Evolutionary conservation across 768 basidiomycete genomes (phyloP).

Genomic region (Dendrothele bispora): DNA sequence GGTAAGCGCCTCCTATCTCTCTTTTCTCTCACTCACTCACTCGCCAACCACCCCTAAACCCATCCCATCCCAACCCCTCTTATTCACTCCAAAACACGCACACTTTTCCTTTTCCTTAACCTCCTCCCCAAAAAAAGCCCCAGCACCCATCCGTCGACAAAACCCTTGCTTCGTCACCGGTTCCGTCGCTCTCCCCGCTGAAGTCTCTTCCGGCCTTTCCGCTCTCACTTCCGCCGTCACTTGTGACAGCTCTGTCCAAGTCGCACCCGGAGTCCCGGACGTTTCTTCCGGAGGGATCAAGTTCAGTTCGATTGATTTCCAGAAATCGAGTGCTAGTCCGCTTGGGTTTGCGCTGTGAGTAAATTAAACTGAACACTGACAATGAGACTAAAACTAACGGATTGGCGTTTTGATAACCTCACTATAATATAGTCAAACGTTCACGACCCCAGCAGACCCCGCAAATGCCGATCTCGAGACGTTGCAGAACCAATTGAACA

Average conservation of each 20-base stretch:
- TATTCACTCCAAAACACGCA: too few relatives aligned
- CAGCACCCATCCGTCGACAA: too few relatives aligned
- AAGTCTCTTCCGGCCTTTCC: slow-evolving; percentile 20
- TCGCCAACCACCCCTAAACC: too few relatives aligned
- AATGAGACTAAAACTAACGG: too few relatives aligned
- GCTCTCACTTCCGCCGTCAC: slow-evolving; percentile 19
- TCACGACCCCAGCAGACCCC: slow-evolving; percentile 23
- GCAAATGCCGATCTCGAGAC: slow-evolving; percentile 20
- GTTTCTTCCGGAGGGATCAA: slow-evolving; percentile 21
- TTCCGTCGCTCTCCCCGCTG: slow-evolving; percentile 24
- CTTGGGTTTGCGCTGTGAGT: slow-evolving; percentile 25
- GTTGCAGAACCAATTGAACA: slow-evolving; percentile 27
- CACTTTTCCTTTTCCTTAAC: too few relatives aligned
- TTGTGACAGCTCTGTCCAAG: slow-evolving; percentile 21
- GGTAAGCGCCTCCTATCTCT: too few relatives aligned
- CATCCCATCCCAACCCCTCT: too few relatives aligned
- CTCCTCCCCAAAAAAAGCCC: too few relatives aligned
- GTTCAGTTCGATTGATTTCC: slow-evolving; percentile 27
- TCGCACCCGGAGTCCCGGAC: slow-evolving; percentile 25
- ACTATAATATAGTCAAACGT: slow-evolving; percentile 13
- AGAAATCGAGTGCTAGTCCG: slow-evolving; percentile 23
- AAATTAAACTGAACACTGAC: too few relatives aligned
- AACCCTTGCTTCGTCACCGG: slow-evolving; percentile 29
- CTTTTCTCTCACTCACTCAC: too few relatives aligned
- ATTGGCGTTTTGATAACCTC: not conserved